Evolutionary conservation across 176 grass and related monocot genomes (phyloP), one percentile per base, ranked within the genome.

Genomic region (Hordeum marinum): DNA sequence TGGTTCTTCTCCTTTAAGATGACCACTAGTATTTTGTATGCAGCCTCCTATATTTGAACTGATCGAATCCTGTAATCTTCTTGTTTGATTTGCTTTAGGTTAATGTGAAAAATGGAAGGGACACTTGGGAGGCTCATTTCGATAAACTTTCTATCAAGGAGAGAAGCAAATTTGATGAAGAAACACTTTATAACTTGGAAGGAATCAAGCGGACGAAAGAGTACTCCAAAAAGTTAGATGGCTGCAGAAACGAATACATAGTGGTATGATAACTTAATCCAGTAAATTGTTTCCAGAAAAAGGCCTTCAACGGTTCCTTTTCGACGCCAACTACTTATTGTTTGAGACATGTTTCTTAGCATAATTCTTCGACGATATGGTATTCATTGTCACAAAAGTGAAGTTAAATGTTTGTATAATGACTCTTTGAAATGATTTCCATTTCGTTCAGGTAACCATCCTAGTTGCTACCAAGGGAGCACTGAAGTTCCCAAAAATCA

Each of bases 111-210:
- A 36, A 84, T 63, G 54, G 5, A 26, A 27, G 0, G 21, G 15
- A 68, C n/a, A 80, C 87, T 39, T 89, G 77, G 87, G 70, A 85
- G 69, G 69, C 36, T 23, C 62, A 85, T 27, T 89, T 89, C 45
- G 77, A 89, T 6, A 75, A 80, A 73, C 64, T 84, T 64, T 89
- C 87, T 74, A 54, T 89, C 0, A 48, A 85, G 26, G 87, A 89
- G 77, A 74, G 87, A 21, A 80, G 68, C n/a, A 89, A 84, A 46
- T 89, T 89, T 75, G 68, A 89, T 40, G 77, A 89, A 75, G 75
- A 88, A 88, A 81, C 87, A n/a, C 82, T 89, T 2, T 76, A 67
- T n/a, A 80, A 80, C 7, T 9, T 89, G 76, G 82, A 85, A 11
- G 82, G 87, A 35, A 85, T 89, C 37, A 89, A 85, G 77, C 85